Conservation (phyloP, 805 yeast genomes). For the Grigorovia jiainica region DNA sequence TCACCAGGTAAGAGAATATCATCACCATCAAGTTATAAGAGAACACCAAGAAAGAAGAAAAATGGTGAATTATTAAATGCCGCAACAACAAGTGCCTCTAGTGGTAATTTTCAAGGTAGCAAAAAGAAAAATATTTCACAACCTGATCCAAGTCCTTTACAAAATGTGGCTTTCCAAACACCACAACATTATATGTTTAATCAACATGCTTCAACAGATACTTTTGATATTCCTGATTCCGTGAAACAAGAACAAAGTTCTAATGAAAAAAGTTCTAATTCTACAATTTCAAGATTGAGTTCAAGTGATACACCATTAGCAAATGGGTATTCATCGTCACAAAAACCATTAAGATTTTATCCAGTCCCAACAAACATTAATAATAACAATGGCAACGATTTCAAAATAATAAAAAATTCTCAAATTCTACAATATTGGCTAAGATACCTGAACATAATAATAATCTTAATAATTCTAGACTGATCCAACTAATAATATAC, state of each 20-base stretch:
- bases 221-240: background rate
- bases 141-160: constrained; percentile 28
- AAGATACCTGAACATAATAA: background rate
- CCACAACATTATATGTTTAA: constrained; percentile 21
- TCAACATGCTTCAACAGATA: background rate
- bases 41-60: constrained; percentile 25
- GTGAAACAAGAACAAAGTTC: background rate
- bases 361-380: constrained; percentile 21
- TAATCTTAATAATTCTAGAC: too few species aligned
- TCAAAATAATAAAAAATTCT: background rate
- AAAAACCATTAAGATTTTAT: constrained; percentile 28
- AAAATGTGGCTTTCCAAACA: constrained; percentile 26
- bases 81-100: background rate
- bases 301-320: constrained; percentile 14
- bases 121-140: constrained; percentile 8
- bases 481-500: background rate
- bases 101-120: constrained; percentile 3
- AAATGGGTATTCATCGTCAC: constrained; percentile 25
- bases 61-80: constrained; percentile 5
- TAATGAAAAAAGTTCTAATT: constrained; percentile 5
- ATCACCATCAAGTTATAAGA: constrained; percentile 29
- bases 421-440: background rate
- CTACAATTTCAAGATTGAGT: constrained; percentile 10
- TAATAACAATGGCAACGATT: background rate
- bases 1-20: constrained; percentile 27